Conservation (phyloP, 345 rosid species). For the Brassica carinata region DNA sequence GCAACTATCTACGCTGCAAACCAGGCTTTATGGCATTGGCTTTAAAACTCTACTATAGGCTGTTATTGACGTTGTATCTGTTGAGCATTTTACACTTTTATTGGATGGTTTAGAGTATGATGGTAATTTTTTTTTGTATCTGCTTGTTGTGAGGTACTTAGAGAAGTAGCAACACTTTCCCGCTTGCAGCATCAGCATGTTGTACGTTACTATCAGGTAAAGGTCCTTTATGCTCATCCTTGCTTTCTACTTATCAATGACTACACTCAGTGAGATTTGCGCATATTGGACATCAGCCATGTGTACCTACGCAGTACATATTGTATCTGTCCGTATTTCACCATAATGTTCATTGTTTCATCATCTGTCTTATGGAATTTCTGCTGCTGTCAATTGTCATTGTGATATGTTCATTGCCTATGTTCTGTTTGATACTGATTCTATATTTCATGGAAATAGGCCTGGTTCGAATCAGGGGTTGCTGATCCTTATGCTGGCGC, state of each 20-base stretch:
- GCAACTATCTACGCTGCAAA: constrained; percentile 11
- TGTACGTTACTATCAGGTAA: constrained; percentile 97
- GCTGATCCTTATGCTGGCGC: constrained; percentile 60
- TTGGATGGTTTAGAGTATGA: constrained; percentile 19
- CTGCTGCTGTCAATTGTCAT: no score
- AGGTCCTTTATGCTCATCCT: constrained; percentile 12
- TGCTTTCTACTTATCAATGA: constrained; percentile 27
- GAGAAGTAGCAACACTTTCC: constrained; percentile 97
- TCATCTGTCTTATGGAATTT: no score
- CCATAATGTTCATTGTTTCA: no score
- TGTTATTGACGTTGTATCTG: constrained; percentile 16
- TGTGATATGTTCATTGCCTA: no score
- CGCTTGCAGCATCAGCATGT: constrained; percentile 99
- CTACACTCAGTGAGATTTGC: constrained; percentile 5
- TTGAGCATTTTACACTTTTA: constrained; percentile 1
- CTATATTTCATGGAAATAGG: constrained; percentile 42
- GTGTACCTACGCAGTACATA: constrained; percentile 15
- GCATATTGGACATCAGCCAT: constrained; percentile 3
- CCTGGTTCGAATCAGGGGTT: constrained; percentile 96
- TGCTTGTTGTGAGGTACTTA: constrained; percentile 47
- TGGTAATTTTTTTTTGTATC: constrained; percentile 26
- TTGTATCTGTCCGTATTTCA: no score
- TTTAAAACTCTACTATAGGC: constrained; percentile 21
- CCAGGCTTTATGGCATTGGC: constrained; percentile 18
- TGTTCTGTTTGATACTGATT: not conserved